Evolutionary conservation across 345 rosid species (phyloP).

Genomic region (Stellera chamaejasme): DNA sequence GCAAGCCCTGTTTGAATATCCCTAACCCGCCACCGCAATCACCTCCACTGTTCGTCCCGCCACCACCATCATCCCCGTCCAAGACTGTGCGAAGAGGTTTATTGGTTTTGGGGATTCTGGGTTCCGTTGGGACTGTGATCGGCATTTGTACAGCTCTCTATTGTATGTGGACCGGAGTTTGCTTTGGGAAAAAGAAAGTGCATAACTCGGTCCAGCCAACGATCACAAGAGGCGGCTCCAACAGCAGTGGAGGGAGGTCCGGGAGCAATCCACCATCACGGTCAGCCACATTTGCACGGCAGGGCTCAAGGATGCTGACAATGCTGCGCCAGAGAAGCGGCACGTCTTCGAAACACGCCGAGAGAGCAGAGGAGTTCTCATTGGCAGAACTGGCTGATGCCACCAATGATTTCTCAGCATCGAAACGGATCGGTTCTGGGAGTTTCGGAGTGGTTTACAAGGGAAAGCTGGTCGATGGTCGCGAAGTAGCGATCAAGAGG

Average conservation of each 20-base stretch:
- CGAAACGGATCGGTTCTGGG: constrained; percentile 82
- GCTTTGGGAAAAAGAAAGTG: constrained; percentile 73
- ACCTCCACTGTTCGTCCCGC: neutral
- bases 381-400: constrained; percentile 68
- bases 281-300: constrained; percentile 65
- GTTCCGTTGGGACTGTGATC: constrained; percentile 54
- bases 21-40: constrained; percentile 11
- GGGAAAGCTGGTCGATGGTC: constrained; percentile 63
- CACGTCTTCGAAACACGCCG: constrained; percentile 71
- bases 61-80: constrained; percentile 21
- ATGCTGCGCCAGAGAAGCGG: constrained; percentile 95
- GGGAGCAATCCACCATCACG: constrained; percentile 41
- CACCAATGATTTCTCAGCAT: constrained; percentile 57
- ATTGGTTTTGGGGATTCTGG: constrained; percentile 62
- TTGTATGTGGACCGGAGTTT: constrained; percentile 71
- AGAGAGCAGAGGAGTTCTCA: constrained; percentile 69
- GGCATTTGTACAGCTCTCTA: constrained; percentile 57
- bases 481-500: constrained; percentile 87
- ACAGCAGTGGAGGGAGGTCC: constrained; percentile 30
- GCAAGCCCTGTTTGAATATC: constrained; percentile 28
- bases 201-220: constrained; percentile 95
- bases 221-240: constrained; percentile 58
- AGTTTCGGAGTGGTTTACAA: constrained; percentile 84
- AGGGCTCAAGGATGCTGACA: constrained; percentile 47
- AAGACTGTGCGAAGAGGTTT: constrained; percentile 43